A percentile compares a stretch with the other conserved stretches of the same genome.
Evolutionary conservation across 139 green algal species (phyloP).

Genomic region (Chlorella vulgaris): DNA sequence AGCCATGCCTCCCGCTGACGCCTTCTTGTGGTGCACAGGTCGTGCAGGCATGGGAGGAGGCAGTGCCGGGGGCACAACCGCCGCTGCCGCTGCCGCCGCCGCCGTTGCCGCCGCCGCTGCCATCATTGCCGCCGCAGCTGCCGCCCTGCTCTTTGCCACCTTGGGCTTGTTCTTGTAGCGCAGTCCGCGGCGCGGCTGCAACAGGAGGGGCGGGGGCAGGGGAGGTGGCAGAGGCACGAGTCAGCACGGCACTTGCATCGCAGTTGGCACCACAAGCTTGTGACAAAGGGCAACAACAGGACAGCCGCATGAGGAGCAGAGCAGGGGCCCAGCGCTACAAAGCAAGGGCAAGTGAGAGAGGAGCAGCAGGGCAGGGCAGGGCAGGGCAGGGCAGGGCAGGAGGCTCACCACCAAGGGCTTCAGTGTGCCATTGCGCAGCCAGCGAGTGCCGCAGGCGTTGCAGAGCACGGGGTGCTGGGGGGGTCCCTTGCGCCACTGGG

Average conservation of each 20-base stretch:
- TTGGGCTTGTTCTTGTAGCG: slow-evolving; percentile 46
- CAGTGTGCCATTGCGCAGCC: slow-evolving; percentile 44
- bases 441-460: slow-evolving; percentile 79
- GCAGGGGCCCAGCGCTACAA: background rate
- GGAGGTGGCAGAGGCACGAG: background rate
- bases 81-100: background rate
- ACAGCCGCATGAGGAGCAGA: background rate
- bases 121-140: background rate
- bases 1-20: background rate
- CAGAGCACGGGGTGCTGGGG: slow-evolving; percentile 66
- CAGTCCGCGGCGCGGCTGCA: slow-evolving; percentile 42
- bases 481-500: slow-evolving; percentile 70
- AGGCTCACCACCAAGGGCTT: slow-evolving; percentile 39
- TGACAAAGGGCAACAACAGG: too few relatives aligned
- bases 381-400: background rate
- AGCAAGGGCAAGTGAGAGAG: background rate
- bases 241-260: background rate
- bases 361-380: background rate
- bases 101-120: background rate
- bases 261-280: too few relatives aligned
- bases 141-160: slow-evolving; percentile 4
- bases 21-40: background rate
- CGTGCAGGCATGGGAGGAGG: background rate
- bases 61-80: background rate
- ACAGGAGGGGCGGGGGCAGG: background rate